Evolutionary conservation across 1,284 basidiomycete species (phyloP), one percentile per base, ranked within the genome.

Genomic region (Exobasidium cylindrosporum): DNA sequence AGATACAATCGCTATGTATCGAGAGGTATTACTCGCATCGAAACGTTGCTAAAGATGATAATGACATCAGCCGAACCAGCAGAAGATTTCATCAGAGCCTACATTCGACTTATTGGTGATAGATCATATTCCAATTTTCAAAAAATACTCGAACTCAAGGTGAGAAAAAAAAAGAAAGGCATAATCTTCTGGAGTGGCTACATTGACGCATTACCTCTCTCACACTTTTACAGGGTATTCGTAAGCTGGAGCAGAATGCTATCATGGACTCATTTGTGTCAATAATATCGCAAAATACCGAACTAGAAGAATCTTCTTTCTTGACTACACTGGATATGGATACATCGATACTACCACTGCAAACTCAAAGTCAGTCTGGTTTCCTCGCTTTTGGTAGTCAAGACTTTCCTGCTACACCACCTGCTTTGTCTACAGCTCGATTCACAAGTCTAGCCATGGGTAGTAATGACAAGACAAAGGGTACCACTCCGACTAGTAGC

Each of bases 141-240:
- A 84, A 99, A 99, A 86, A 91, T 90, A 43, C 85, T 98, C 28
- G 95, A 98, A 79, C 86, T 98, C 60, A 97, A 96, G 79, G 77
- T 70, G 13, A 23, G 71, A 21, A n/a, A n/a, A n/a, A n/a, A 4
- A 11, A 11, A 13, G 35, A 6, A 45, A 17, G 4, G 14, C 0
- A 1, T 32, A 35, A 17, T 2, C n/a, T 26, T 26, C 10, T 49
- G 14, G 21, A 24, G 52, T 29, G 26, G 4, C 29, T 13, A 17
- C 21, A 14, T 29, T 6, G 1, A 14, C 17, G 10, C 21, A 14
- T 23, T 30, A 7, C 47, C 47, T 28, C 26, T 14, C 7, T 40
- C 60, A 76, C 70, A 17, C 35, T 40, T 40, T 40, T 17, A 40
- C 17, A 40, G 35, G 95, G 94, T 10, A 91, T 92, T 0, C 87